Evolutionary conservation across 257 asterid species (phyloP), one percentile per base, ranked within the genome.

Genomic region (Lithospermum erythrorhizon): DNA sequence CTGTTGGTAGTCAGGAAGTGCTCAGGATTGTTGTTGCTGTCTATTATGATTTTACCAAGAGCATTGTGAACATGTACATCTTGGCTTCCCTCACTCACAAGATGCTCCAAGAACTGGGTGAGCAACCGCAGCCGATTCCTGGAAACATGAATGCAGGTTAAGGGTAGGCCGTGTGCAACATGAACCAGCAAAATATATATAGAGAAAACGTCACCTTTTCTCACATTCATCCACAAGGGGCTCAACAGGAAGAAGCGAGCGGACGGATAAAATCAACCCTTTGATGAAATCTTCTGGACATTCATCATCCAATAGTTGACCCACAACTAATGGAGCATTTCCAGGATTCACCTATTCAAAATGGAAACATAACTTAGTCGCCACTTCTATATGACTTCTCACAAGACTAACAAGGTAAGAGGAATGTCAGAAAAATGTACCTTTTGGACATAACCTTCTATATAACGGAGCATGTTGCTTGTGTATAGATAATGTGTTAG

Each of bases 11-110:
- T 93, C 67, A 93, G 96, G 78, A 93, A 93, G 74, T 93, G 99
- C 78, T 93, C 99, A 3, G 99, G 95, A 59, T 93, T 93, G 80
- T 93, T 93, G 71, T 93, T 93, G 81, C 97, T 89, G 59, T 93
- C 99, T 62, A 93, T 93, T 58, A 93, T 89, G 77, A 93, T 93
- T 83, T 93, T 93, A 64, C 99, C 99, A 81, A 93, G 79, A 61
- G 97, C 97, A 73, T 93, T 93, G 83, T 93, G 99, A 41, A 93
- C 99, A 65, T 93, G 99, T 52, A 93, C 99, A 75, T 93, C 99
- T 74, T 93, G 97, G 77, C 97, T 89, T 73, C 99, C 99, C 78
- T 93, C 99, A 58, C 96, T 89, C 86, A 93, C 99, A 72, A 93
- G 99, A 81, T 89, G 97, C 89, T 93, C 99, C 90, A 93, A 70